Conservation (phyloP, 768 basidiomycete genomes). For the Amanita inopinata region DNA sequence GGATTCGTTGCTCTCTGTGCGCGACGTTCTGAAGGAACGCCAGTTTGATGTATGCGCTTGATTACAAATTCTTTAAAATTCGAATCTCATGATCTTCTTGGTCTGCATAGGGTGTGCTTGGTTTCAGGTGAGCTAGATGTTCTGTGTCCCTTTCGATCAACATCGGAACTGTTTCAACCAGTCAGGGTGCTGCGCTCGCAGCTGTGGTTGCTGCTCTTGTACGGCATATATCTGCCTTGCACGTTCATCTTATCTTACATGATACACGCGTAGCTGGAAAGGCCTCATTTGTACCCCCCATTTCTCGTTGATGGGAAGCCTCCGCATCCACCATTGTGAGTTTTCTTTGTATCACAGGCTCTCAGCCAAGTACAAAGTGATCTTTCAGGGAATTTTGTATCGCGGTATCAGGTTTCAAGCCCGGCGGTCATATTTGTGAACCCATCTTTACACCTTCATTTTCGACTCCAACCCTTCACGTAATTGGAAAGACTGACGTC, state of each 20-base stretch:
- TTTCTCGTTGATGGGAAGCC: constrained; percentile 57
- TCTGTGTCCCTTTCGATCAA: not conserved
- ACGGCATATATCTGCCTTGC: constrained; percentile 16
- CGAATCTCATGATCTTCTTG: constrained; percentile 9
- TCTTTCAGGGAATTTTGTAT: constrained; percentile 57
- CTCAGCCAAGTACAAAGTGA: not conserved
- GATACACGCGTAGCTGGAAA: constrained; percentile 25
- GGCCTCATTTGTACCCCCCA: constrained; percentile 35
- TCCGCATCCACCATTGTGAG: constrained; percentile 70
- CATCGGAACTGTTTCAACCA: constrained; percentile 18
- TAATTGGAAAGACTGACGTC: constrained; percentile 69
- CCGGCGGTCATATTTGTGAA: constrained; percentile 36
- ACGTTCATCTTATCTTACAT: not conserved
- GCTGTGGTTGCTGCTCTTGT: constrained; percentile 63
- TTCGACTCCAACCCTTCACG: constrained; percentile 66
- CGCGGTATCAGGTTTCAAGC: constrained; percentile 64
- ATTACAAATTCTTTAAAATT: constrained; percentile 7
- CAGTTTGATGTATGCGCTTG: constrained; percentile 52
- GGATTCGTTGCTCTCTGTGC: constrained; percentile 43
- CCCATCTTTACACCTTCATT: constrained; percentile 42
- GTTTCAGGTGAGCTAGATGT: constrained; percentile 50
- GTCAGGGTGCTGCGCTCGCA: constrained; percentile 75
- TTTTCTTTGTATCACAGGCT: constrained; percentile 6
- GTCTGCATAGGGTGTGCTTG: constrained; percentile 55
- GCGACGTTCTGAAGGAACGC: constrained; percentile 45